Conservation (phyloP, 225 moss, liverwort and hornwort genomes). For the Polytrichum formosum region DNA sequence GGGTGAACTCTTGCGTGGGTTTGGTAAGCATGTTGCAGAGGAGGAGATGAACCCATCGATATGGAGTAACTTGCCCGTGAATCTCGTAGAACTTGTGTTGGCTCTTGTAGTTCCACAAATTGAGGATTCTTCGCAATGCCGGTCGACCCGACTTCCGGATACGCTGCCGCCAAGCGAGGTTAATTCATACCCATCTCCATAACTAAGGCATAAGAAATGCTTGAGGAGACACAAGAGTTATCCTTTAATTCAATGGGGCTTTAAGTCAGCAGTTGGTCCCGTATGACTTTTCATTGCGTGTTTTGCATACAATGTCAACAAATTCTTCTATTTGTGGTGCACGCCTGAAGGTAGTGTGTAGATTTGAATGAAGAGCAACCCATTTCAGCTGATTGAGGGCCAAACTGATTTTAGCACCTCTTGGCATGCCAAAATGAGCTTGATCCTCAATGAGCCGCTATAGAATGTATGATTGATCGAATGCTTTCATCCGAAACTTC, state of each 20-base stretch:
- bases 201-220: no score
- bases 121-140: slow-evolving; percentile 76
- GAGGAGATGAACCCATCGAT: background rate
- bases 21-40: background rate
- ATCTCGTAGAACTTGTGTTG: background rate
- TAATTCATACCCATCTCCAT: background rate
- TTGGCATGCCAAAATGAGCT: no score
- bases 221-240: no score
- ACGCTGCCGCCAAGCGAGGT: slow-evolving; percentile 92
- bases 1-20: background rate
- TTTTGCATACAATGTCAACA: background rate
- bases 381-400: no score
- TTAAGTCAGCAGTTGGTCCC: background rate
- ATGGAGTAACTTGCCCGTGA: background rate
- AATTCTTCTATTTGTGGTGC: no score
- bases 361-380: no score
- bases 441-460: no score
- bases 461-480: background rate
- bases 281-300: background rate
- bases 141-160: slow-evolving; percentile 85
- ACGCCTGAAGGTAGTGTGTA: no score
- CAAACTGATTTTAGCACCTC: no score
- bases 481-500: background rate
- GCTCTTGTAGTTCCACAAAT: slow-evolving; percentile 47
- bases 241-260: no score